Percentiles rank a stretch among this genome's conserved stretches.
Conservation (phyloP, 129 eudicot species). For the Centrapalus pauciflorus region DNA sequence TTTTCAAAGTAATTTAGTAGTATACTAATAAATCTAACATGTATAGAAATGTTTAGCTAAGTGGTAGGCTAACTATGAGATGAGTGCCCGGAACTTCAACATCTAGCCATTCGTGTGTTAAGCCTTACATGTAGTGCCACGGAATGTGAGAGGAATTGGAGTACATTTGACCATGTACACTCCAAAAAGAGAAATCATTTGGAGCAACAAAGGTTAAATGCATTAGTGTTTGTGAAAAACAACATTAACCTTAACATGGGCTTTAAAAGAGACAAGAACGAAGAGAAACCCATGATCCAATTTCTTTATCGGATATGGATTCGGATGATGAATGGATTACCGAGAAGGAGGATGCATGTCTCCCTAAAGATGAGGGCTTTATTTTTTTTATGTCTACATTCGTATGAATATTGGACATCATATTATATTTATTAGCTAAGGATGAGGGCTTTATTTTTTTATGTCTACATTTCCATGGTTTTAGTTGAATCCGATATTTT, state of each 20-base stretch:
- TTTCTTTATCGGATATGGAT: background rate
- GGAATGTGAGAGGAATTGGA: conserved; percentile 1
- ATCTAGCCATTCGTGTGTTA: conserved; percentile 11
- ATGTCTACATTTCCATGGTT: no score
- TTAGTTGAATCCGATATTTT: no score
- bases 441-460: no score
- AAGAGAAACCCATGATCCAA: background rate
- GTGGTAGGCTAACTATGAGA: conserved; percentile 15
- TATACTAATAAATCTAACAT: no score
- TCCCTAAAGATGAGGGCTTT: background rate
- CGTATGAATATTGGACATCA: no score
- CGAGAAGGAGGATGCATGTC: background rate
- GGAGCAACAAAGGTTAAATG: background rate
- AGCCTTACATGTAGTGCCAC: conserved; percentile 19
- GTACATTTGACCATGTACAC: background rate
- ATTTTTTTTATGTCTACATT: no score
- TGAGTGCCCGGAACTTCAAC: conserved; percentile 11
- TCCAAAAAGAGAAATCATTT: background rate
- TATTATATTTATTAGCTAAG: no score
- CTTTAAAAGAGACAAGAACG: background rate
- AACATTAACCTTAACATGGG: background rate
- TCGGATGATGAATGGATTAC: conserved; percentile 1
- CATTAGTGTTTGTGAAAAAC: background rate
- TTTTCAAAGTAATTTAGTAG: no score
- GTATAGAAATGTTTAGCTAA: no score